These are phyloP conservation scores for Aspergillus sp. DNA, from an alignment of 2,329 filamentous ascomycete species.

Conservation along the genomic window DNA sequence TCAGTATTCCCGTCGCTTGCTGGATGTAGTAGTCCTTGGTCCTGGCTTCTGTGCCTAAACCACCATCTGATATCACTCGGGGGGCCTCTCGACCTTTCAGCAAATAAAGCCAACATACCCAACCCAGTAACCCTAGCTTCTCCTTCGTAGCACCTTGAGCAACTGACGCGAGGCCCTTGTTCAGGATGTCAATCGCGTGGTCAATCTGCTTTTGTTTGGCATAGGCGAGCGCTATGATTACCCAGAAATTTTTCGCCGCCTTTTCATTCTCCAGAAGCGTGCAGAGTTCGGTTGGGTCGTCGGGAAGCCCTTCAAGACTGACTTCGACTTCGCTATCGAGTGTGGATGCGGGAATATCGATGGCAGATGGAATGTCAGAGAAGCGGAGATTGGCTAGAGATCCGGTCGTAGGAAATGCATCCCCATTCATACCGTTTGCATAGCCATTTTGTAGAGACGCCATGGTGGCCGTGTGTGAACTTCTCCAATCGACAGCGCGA, in stretches of 20 bases:
- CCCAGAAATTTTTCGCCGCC: conserved; percentile 90
- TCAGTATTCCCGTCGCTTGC: conserved; percentile 84
- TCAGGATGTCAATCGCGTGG: conserved; percentile 70
- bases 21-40: conserved; percentile 94
- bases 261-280: conserved; percentile 92
- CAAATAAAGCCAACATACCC: conserved; percentile 87
- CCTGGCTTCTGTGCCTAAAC: conserved; percentile 68
- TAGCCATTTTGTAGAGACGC: conserved; percentile 52
- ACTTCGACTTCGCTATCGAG: conserved; percentile 78
- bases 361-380: conserved; percentile 61
- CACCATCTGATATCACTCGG: conserved; percentile 63
- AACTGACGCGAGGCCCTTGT: conserved; percentile 72
- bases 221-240: conserved; percentile 95
- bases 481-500: conserved; percentile 1
- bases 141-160: conserved; percentile 71
- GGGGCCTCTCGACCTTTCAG: conserved; percentile 84
- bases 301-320: conserved; percentile 83
- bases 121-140: conserved; percentile 79
- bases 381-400: conserved; percentile 51
- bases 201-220: conserved; percentile 94
- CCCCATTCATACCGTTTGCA: conserved; percentile 53
- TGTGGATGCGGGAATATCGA: conserved; percentile 64
- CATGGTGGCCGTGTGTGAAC: conserved; percentile 41
- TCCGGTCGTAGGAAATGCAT: conserved; percentile 30
- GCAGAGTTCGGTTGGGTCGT: conserved; percentile 93